Percentiles rank a stretch among this genome's conserved stretches.
These are phyloP conservation scores for Penicillium atrosanguineum DNA, from an alignment of 495 filamentous ascomycete species.

Conservation along the genomic window DNA sequence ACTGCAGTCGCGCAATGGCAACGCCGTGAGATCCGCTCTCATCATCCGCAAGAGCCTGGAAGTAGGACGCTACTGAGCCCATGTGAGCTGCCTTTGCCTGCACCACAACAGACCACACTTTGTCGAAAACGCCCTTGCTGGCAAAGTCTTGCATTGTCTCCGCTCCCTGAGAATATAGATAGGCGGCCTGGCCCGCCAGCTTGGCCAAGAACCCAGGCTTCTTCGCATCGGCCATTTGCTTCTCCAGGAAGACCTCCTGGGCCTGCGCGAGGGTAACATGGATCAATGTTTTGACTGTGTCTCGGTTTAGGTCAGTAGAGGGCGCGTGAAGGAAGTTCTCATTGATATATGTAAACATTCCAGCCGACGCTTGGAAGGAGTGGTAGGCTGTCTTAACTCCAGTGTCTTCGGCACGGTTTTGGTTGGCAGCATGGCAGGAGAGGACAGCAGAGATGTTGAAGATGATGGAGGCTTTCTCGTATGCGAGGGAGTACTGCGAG, in stretches of 20 bases:
- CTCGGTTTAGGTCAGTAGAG: conserved; percentile 87
- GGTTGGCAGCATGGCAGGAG: conserved; percentile 91
- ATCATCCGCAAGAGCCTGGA: conserved; percentile 87
- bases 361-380: conserved; percentile 95
- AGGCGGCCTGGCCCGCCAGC: conserved; percentile 83
- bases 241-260: conserved; percentile 96
- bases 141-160: conserved; percentile 94
- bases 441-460: conserved; percentile 99
- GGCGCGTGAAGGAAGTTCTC: conserved; percentile 98
- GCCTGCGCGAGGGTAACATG: conserved; percentile 90
- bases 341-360: conserved; percentile 99
- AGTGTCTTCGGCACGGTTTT: conserved; percentile 85
- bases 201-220: conserved; percentile 92
- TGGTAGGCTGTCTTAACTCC: conserved; percentile 96
- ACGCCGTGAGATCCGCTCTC: conserved; percentile 84
- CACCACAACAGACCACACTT: conserved; percentile 82
- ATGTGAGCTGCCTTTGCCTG: conserved; percentile 87
- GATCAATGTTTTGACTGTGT: conserved; percentile 94
- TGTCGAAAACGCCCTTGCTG: conserved; percentile 87
- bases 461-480: conserved; percentile 98
- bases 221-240: conserved; percentile 89
- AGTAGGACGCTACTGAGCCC: conserved; percentile 86
- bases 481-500: conserved; percentile 92
- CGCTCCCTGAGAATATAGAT: conserved; percentile 79
- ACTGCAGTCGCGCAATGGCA: conserved; percentile 78